These are phyloP conservation scores for Ophiostoma novo-ulmi DNA, from an alignment of 2,329 filamentous ascomycete genomes.

Conservation along the genomic window DNA sequence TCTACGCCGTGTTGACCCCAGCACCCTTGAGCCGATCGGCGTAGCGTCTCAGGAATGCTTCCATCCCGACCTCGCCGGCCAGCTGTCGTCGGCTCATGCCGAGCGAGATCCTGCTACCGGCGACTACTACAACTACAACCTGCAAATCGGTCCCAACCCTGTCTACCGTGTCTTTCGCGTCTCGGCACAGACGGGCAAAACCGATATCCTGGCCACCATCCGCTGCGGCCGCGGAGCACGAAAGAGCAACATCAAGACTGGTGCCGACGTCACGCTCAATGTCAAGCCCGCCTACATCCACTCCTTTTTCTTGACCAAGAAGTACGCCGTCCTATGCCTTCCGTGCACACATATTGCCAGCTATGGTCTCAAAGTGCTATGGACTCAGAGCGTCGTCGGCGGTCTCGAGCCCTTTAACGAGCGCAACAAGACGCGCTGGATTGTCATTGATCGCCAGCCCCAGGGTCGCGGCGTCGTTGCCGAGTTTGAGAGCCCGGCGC, in stretches of 20 bases:
- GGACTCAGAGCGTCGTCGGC: slow-evolving; percentile 63
- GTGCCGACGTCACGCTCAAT: neutral
- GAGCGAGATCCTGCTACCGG: slow-evolving; percentile 66
- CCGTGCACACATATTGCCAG: slow-evolving; percentile 59
- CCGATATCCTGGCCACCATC: slow-evolving; percentile 59
- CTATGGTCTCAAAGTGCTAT: slow-evolving; percentile 56
- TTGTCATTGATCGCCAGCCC: slow-evolving; percentile 63
- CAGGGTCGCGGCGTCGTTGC: slow-evolving; percentile 56
- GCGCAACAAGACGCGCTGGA: slow-evolving; percentile 58
- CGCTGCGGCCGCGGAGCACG: slow-evolving; percentile 32
- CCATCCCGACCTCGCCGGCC: slow-evolving; percentile 64
- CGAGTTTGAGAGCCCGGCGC: slow-evolving; percentile 60
- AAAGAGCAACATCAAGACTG: neutral
- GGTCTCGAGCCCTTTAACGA: slow-evolving; percentile 60
- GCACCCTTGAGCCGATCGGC: slow-evolving; percentile 67
- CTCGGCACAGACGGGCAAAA: slow-evolving; percentile 55
- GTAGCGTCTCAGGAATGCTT: slow-evolving; percentile 55
- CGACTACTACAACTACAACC: slow-evolving; percentile 76
- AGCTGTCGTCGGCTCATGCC: slow-evolving; percentile 64
- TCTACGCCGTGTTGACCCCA: slow-evolving; percentile 60
- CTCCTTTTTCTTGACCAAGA: slow-evolving; percentile 68
- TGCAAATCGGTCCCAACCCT: slow-evolving; percentile 52
- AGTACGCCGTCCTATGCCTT: slow-evolving; percentile 68
- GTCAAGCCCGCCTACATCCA: slow-evolving; percentile 67
- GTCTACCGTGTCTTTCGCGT: slow-evolving; percentile 68